Evolutionary conservation across 1,284 basidiomycete species (phyloP).

Genomic region (Trichosporon sp.): DNA sequence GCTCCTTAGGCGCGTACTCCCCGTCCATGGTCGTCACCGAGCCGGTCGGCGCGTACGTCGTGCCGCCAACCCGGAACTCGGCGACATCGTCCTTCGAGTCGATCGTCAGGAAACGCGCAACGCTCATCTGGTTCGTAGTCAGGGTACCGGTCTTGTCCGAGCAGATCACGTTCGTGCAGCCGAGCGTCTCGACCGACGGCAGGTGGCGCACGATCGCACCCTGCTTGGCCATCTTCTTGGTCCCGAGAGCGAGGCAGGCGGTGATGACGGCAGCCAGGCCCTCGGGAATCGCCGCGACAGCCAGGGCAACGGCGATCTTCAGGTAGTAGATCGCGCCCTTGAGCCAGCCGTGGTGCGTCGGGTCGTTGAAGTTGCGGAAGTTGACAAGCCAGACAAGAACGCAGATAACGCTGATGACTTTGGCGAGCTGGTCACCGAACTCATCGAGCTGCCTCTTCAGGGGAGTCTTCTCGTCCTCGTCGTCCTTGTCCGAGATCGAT

Average conservation of each 20-base stretch:
- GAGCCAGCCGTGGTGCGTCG: slow-evolving; percentile 77
- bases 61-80: slow-evolving; percentile 79
- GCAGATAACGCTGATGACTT: slow-evolving; percentile 92
- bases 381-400: slow-evolving; percentile 94
- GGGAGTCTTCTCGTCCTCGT: slow-evolving; percentile 78
- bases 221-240: slow-evolving; percentile 96
- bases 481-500: slow-evolving; percentile 59
- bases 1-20: slow-evolving; percentile 55
- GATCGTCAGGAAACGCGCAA: slow-evolving; percentile 74
- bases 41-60: slow-evolving; percentile 81
- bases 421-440: slow-evolving; percentile 91
- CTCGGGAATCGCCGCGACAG: slow-evolving; percentile 93
- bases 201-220: slow-evolving; percentile 93
- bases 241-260: slow-evolving; percentile 89
- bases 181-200: slow-evolving; percentile 92
- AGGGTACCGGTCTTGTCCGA: slow-evolving; percentile 95
- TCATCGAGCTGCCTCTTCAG: slow-evolving; percentile 93
- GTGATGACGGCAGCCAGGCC: slow-evolving; percentile 94
- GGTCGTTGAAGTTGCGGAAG: slow-evolving; percentile 87
- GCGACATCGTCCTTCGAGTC: slow-evolving; percentile 53
- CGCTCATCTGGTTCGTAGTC: slow-evolving; percentile 95
- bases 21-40: slow-evolving; percentile 63
- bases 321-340: slow-evolving; percentile 96
- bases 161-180: slow-evolving; percentile 94
- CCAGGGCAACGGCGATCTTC: slow-evolving; percentile 94